Evolutionary conservation across 805 yeast species (phyloP).

Genomic region (Starmerella kuoi): DNA sequence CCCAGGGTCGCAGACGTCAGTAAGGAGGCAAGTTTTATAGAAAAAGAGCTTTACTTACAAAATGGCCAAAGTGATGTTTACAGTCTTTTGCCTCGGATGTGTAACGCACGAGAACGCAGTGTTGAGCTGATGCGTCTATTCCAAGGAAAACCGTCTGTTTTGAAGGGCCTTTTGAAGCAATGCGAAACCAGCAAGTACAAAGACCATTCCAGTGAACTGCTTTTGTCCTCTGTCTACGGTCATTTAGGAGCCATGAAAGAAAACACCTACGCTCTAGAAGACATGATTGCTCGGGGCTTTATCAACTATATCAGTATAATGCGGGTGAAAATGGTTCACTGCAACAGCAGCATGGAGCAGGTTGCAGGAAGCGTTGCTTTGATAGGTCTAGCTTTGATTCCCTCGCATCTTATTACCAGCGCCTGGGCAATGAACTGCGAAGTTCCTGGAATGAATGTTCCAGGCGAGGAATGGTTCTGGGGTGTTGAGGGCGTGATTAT

Average conservation of each 20-base stretch:
- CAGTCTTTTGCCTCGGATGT: constrained; percentile 2
- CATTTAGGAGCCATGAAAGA: constrained; percentile 4
- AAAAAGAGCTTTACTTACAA: constrained; percentile 4
- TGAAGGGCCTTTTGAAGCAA: background rate
- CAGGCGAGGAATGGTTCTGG: constrained; percentile 8
- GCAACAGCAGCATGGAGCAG: constrained; percentile 8
- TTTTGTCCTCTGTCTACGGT: constrained; percentile 2
- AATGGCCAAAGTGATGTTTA: constrained; percentile 3
- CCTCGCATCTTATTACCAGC: constrained; percentile 8
- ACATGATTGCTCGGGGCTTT: constrained; percentile 4
- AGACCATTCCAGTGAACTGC: background rate
- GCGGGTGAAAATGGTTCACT: constrained; percentile 11
- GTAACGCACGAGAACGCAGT: background rate
- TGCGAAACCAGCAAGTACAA: no score
- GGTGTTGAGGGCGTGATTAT: constrained; percentile 2
- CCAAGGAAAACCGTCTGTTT: background rate
- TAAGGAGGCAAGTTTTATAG: constrained; percentile 3
- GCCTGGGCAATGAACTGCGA: constrained; percentile 11
- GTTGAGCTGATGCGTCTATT: background rate
- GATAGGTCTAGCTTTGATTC: constrained; percentile 3
- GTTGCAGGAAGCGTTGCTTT: constrained; percentile 4
- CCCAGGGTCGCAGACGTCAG: background rate
- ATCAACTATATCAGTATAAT: constrained; percentile 7
- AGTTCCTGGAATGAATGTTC: constrained; percentile 4
- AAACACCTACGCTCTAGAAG: constrained; percentile 1